These are phyloP conservation scores for Hypoxylon trugodes DNA, from an alignment of 495 filamentous ascomycete genomes.

Conservation along the genomic window DNA sequence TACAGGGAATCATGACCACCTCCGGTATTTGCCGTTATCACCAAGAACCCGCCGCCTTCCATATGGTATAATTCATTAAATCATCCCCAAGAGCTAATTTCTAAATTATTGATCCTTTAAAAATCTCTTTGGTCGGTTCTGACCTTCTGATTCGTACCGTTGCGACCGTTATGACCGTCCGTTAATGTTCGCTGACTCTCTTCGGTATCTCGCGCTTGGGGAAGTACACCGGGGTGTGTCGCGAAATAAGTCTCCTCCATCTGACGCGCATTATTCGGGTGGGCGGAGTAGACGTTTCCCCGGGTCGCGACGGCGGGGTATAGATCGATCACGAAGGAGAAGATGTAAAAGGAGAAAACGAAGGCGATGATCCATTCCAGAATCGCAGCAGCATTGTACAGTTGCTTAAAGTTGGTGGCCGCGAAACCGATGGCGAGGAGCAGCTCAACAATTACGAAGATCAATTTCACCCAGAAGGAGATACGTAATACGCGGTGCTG, in stretches of 20 bases:
- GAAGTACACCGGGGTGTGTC: constrained; percentile 27
- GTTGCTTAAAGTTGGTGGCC: constrained; percentile 46
- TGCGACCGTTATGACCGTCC: not conserved
- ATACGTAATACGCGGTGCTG: constrained; percentile 74
- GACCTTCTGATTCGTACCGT: constrained; percentile 3
- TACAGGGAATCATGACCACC: no score
- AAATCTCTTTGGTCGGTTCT: constrained; percentile 28
- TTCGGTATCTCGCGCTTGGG: constrained; percentile 23
- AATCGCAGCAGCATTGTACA: constrained; percentile 65
- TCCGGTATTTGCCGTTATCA: no score
- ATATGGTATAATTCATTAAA: no score
- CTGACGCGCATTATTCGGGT: constrained; percentile 30
- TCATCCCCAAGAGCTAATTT: not conserved
- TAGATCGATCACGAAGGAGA: constrained; percentile 89
- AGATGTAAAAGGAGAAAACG: constrained; percentile 87
- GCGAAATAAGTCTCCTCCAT: constrained; percentile 48
- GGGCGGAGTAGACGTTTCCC: constrained; percentile 25
- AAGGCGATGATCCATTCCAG: constrained; percentile 84
- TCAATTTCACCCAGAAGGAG: constrained; percentile 83
- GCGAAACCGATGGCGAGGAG: constrained; percentile 74
- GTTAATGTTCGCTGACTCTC: constrained; percentile 41
- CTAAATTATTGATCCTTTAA: not conserved
- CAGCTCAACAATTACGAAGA: constrained; percentile 82
- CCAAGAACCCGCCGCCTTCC: no score
- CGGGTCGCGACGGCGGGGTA: constrained; percentile 69